Conservation (phyloP, 495 filamentous ascomycete species). For the Lindgomyces ingoldianus region DNA sequence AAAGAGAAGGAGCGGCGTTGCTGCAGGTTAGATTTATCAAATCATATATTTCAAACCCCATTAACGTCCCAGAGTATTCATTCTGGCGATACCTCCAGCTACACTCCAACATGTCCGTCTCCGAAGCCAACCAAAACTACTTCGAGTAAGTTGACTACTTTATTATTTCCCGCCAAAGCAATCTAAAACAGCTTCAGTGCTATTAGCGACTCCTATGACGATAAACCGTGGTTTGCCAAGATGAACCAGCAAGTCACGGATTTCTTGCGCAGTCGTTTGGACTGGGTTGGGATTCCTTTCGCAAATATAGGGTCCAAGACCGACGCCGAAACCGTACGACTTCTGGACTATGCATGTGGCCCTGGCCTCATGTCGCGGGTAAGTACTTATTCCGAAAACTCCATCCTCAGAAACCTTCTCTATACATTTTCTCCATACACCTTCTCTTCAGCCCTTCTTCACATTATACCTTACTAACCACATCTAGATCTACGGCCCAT, state of each 20-base stretch:
- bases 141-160: slow-evolving; percentile 52
- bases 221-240: slow-evolving; percentile 46
- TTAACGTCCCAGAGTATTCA: no score
- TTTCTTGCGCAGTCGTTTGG: slow-evolving; percentile 54
- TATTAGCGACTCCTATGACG: slow-evolving; percentile 51
- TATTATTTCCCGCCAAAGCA: neutral
- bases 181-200: slow-evolving; percentile 45
- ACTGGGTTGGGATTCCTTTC: slow-evolving; percentile 66
- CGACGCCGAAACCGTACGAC: slow-evolving; percentile 48
- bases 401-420: no score
- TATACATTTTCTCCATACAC: slow-evolving; percentile 34
- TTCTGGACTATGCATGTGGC: slow-evolving; percentile 78
- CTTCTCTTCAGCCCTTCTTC: neutral
- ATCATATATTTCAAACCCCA: neutral
- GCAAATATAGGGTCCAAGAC: slow-evolving; percentile 42
- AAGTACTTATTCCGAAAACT: no score
- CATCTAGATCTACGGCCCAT: slow-evolving; percentile 56
- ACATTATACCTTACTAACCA: neutral
- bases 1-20: no score
- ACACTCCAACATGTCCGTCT: slow-evolving; percentile 38
- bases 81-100: no score
- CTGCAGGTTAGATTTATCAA: no score
- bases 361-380: slow-evolving; percentile 64
- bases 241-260: slow-evolving; percentile 45
- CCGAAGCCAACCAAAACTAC: slow-evolving; percentile 55